Percentiles rank a stretch among this genome's conserved stretches.
Evolutionary conservation across 768 basidiomycete species (phyloP).

Genomic region (Phlebiopsis flavidoalba): DNA sequence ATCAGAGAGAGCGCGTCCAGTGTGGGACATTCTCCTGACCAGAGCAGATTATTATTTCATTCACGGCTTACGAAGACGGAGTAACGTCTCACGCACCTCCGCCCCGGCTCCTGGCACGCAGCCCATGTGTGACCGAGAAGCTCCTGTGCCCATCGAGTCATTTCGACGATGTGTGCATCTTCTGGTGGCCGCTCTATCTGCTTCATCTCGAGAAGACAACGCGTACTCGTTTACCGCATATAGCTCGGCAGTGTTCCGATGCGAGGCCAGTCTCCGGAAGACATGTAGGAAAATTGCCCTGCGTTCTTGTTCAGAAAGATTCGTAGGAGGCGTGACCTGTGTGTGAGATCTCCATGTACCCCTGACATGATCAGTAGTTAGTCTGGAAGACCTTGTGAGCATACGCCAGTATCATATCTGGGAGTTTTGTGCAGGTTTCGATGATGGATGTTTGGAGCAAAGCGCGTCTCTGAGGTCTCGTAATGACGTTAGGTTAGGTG

Average conservation of each 20-base stretch:
- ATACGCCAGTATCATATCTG: not conserved
- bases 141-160: constrained; percentile 42
- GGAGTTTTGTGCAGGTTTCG: not conserved
- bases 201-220: constrained; percentile 19
- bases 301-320: constrained; percentile 31
- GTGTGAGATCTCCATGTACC: constrained; percentile 21
- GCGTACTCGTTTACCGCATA: constrained; percentile 34
- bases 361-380: constrained; percentile 2
- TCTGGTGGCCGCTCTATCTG: constrained; percentile 9
- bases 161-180: constrained; percentile 29
- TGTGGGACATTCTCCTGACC: constrained; percentile 35
- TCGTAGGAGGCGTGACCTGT: constrained; percentile 31
- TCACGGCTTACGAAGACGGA: not conserved
- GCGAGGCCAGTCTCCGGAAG: constrained; percentile 38
- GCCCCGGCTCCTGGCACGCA: constrained; percentile 38
- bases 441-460: not conserved
- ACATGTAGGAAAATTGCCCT: constrained; percentile 38
- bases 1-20: constrained; percentile 39
- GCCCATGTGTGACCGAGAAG: constrained; percentile 40
- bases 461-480: not conserved
- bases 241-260: constrained; percentile 38
- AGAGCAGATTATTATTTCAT: not conserved
- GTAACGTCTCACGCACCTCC: constrained; percentile 23
- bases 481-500: not conserved
- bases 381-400: not conserved